These are phyloP conservation scores for Beauveria asiatica DNA, from an alignment of 2,329 filamentous ascomycete genomes.

Conservation along the genomic window DNA sequence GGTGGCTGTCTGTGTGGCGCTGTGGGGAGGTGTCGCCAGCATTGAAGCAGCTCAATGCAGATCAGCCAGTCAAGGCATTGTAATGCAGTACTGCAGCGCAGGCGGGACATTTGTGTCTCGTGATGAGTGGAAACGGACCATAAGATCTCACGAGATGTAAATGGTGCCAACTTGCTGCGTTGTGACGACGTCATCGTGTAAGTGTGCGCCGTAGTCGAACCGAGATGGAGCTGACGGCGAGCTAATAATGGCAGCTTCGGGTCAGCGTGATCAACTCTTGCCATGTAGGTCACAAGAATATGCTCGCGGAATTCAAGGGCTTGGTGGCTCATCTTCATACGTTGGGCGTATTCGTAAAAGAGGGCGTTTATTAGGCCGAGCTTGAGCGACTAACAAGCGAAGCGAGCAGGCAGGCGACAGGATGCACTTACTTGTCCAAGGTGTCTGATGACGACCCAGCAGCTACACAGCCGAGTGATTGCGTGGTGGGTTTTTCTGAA, in stretches of 20 bases:
- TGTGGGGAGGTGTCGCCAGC: neutral
- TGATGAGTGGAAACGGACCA: neutral
- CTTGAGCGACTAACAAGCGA: neutral
- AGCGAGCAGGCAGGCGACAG: neutral
- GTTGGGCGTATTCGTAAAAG: neutral
- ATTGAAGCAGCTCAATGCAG: neutral
- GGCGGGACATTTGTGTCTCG: neutral
- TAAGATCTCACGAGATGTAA: neutral
- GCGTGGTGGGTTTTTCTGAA: neutral
- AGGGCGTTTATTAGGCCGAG: neutral
- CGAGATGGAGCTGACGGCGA: neutral
- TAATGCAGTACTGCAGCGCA: neutral
- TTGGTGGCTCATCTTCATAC: neutral
- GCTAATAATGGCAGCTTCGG: neutral
- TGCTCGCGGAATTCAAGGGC: neutral
- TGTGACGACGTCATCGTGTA: too few species aligned
- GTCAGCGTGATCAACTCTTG: neutral
- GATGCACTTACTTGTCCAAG: too few species aligned
- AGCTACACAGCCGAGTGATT: neutral
- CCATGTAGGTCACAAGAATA: neutral
- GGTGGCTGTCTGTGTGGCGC: conserved; percentile 5
- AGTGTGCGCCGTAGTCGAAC: too few species aligned
- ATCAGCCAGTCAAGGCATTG: neutral
- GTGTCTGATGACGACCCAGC: too few species aligned
- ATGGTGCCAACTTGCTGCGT: too few species aligned